These are phyloP conservation scores for Sporothrix phasma DNA, from an alignment of 2,329 filamentous ascomycete genomes.

Conservation along the genomic window DNA sequence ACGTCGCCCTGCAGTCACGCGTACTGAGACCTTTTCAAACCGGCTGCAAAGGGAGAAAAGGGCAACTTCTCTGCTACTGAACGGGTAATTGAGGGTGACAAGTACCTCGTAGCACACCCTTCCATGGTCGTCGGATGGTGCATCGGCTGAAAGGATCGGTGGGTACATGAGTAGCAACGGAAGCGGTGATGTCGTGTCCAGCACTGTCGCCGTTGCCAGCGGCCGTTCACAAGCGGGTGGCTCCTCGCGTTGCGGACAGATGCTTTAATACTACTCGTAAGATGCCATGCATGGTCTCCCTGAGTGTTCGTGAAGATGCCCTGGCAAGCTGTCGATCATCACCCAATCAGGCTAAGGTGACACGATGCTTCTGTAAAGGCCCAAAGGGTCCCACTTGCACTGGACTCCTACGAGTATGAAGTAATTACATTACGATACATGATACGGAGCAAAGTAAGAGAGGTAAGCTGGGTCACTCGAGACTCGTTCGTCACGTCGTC, in stretches of 20 bases:
- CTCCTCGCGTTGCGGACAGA: background rate
- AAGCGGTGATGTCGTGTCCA: too few species aligned
- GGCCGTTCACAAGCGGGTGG: background rate
- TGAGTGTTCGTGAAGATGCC: background rate
- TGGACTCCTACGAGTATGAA: background rate
- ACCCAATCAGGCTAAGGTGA: background rate
- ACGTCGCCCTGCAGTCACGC: background rate
- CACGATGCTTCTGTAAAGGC: background rate
- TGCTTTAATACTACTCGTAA: background rate
- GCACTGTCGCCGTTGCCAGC: background rate
- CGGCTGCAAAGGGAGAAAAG: background rate
- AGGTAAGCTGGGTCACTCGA: too few species aligned
- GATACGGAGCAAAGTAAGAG: too few species aligned
- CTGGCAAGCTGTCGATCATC: background rate
- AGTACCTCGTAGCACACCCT: background rate
- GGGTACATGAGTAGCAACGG: too few species aligned
- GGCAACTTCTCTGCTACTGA: too few species aligned
- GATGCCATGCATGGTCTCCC: background rate
- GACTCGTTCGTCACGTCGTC: constrained; percentile 15
- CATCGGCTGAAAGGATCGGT: background rate
- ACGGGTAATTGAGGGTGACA: background rate
- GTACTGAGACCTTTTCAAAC: constrained; percentile 1
- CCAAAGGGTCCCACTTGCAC: background rate
- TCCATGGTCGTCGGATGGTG: background rate
- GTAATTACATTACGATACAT: too few species aligned